A percentile compares a stretch with the other conserved stretches of the same genome.
Evolutionary conservation across 2,329 filamentous ascomycete genomes (phyloP).

Genomic region (Aspergillus alliaceus): DNA sequence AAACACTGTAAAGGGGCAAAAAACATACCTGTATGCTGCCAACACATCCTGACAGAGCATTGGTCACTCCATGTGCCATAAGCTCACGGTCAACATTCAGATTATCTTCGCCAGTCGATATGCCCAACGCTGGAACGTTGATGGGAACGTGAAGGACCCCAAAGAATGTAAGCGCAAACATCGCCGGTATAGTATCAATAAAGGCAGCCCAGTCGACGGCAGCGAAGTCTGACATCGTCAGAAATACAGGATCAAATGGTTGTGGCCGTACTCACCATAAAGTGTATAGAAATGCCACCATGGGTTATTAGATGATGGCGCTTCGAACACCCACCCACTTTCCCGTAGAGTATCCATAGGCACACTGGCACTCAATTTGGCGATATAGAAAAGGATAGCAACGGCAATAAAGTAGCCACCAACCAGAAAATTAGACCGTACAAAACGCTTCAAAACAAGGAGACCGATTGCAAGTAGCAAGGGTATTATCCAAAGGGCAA

Average conservation of each 20-base stretch:
- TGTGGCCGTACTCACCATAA: conserved; percentile 67
- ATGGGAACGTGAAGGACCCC: conserved; percentile 96
- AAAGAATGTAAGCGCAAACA: conserved; percentile 97
- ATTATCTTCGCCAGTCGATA: conserved; percentile 89
- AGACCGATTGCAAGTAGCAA: conserved; percentile 73
- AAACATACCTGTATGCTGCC: conserved; percentile 72
- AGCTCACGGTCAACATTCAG: conserved; percentile 88
- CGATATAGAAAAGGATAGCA: conserved; percentile 57
- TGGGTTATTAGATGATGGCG: conserved; percentile 78
- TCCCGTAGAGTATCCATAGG: conserved; percentile 66
- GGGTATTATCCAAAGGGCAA: conserved; percentile 81
- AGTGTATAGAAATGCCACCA: conserved; percentile 99
- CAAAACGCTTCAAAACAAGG: conserved; percentile 72
- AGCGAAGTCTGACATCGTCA: conserved; percentile 63
- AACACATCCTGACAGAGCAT: conserved; percentile 79
- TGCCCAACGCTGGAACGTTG: conserved; percentile 90
- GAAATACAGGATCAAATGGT: not conserved
- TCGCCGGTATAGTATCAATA: conserved; percentile 81
- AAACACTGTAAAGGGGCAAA: not conserved
- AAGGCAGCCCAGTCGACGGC: conserved; percentile 82
- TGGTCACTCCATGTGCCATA: conserved; percentile 89
- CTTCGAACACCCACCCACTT: conserved; percentile 87
- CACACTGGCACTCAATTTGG: conserved; percentile 57
- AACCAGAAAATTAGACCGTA: conserved; percentile 80
- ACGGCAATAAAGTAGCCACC: conserved; percentile 85